Evolutionary conservation across 345 rosid species (phyloP), one percentile per base, ranked within the genome.

Genomic region (Pugionium dolabratum): DNA sequence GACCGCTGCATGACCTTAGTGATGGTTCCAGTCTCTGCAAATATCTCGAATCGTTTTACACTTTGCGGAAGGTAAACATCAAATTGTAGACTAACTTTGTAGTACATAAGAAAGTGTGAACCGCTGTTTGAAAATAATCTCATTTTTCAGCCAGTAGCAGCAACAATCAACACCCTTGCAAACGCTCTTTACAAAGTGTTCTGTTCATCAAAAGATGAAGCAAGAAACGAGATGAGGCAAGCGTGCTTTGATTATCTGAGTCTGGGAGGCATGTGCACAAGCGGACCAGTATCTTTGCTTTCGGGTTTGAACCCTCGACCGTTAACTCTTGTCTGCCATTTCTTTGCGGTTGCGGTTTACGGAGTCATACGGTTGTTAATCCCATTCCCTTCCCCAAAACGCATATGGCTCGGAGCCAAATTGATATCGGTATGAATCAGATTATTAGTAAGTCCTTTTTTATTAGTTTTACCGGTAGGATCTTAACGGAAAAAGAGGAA

Each of bases 21-120:
- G 84, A 80, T 7, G 78, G 79, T 8, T 48, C 76, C n/a, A 75
- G 75, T 31, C 79, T 80, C 26, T 80, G 84, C 74, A 75, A 58
- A 48, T 80, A 80, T 66, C 84, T 80, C 1, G 84, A 80, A 65
- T 80, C 82, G 0, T 80, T 80, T 33, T 80, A 80, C 71, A 80
- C 82, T 31, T 57, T 80, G 41, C 78, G 84, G 29, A 78, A 80
- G 84, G 84, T 78, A 80, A 74, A 51, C 32, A 35, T 32, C 18
- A n/a, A 39, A 7, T 39, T 30, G 1, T 18, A 25, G 3, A 44
- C 28, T 34, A 36, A 9, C 5, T 29, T 9, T 50, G 7, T 50
- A 3, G 41, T 32, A 11, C 4, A 2, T 5, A 28, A 54, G 4
- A 11, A 48, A 32, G 11, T 41, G 53, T 30, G 10, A 56, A 48